Evolutionary conservation across 805 yeast genomes (phyloP).

Genomic region (Ogataea henricii): DNA sequence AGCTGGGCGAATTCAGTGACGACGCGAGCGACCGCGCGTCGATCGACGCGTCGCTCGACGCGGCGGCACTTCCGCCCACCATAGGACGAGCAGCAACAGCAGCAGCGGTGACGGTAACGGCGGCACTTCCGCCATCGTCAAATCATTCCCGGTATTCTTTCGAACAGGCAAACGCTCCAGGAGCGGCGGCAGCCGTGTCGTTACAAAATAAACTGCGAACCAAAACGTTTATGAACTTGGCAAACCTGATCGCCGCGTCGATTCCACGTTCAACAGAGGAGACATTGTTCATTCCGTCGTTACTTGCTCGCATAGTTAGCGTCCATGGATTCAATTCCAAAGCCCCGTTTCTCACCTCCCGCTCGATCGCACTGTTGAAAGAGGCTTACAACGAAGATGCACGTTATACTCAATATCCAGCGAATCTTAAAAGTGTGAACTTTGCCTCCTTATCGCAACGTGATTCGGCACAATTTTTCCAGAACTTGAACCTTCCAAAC

Average conservation of each 20-base stretch:
- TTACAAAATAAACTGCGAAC: slow-evolving; percentile 46
- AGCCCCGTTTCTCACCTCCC: slow-evolving; percentile 70
- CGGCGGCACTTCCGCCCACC: slow-evolving; percentile 16
- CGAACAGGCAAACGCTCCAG: slow-evolving; percentile 74
- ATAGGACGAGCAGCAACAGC: too few species aligned
- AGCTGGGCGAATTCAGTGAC: slow-evolving; percentile 48
- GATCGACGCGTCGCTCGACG: slow-evolving; percentile 33
- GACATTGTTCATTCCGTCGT: slow-evolving; percentile 70
- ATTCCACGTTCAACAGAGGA: slow-evolving; percentile 80
- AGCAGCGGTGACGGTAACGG: too few species aligned
- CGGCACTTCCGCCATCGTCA: neutral
- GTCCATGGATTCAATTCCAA: slow-evolving; percentile 71
- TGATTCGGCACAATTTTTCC: slow-evolving; percentile 50
- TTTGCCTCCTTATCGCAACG: slow-evolving; percentile 39
- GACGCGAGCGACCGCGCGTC: slow-evolving; percentile 28
- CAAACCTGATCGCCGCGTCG: slow-evolving; percentile 66
- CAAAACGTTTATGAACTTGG: slow-evolving; percentile 46
- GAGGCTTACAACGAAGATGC: slow-evolving; percentile 43
- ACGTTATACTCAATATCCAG: slow-evolving; percentile 33
- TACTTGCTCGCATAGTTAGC: slow-evolving; percentile 68
- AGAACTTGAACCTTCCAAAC: slow-evolving; percentile 46
- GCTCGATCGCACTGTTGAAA: slow-evolving; percentile 68
- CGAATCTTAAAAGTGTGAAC: slow-evolving; percentile 38
- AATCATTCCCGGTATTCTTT: slow-evolving; percentile 37
- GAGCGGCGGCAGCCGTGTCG: slow-evolving; percentile 70